Percentiles rank a stretch among this genome's conserved stretches.
phyloP scores from a whole-genome alignment of 768 basidiomycete genomes.

The Termitomyces sp. region DNA sequence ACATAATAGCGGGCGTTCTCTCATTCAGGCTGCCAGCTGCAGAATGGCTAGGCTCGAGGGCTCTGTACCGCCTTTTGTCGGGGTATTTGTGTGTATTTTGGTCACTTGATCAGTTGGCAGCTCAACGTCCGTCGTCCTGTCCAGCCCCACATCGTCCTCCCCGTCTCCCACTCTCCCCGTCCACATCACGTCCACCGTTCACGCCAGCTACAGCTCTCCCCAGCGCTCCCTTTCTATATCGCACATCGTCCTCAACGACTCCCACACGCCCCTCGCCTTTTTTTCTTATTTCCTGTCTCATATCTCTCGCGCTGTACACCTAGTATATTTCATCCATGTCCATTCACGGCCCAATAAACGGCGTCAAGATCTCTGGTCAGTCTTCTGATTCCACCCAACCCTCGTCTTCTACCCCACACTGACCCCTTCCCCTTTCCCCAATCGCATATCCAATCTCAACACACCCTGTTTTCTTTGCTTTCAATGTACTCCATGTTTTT shows the following conservation, averaged over 20 bases:
- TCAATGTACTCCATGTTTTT: slow-evolving; percentile 5
- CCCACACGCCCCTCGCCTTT: slow-evolving; percentile 12
- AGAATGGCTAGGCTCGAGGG: too few relatives aligned
- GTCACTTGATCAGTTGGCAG: slow-evolving; percentile 30
- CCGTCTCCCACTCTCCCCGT: background rate
- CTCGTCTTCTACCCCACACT: slow-evolving; percentile 25
- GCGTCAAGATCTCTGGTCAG: slow-evolving; percentile 83
- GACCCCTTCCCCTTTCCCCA: slow-evolving; percentile 10
- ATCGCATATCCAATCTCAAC: slow-evolving; percentile 25
- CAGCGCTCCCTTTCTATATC: slow-evolving; percentile 10
- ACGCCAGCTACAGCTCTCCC: background rate
- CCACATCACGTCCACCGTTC: background rate
- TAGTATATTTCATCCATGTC: slow-evolving; percentile 45
- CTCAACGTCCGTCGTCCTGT: slow-evolving; percentile 16
- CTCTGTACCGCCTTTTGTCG: slow-evolving; percentile 1
- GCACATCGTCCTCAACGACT: slow-evolving; percentile 15
- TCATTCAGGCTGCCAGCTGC: background rate
- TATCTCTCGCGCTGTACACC: slow-evolving; percentile 8
- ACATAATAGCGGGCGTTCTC: too few relatives aligned
- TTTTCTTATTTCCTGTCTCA: slow-evolving; percentile 11
- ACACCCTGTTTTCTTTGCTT: background rate
- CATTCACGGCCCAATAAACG: slow-evolving; percentile 80
- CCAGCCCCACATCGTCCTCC: slow-evolving; percentile 3
- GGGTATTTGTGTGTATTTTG: slow-evolving; percentile 28
- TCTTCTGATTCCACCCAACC: slow-evolving; percentile 20